phyloP scores from a whole-genome alignment of 176 grass and related monocot species.

The Aegilops bicornis region DNA sequence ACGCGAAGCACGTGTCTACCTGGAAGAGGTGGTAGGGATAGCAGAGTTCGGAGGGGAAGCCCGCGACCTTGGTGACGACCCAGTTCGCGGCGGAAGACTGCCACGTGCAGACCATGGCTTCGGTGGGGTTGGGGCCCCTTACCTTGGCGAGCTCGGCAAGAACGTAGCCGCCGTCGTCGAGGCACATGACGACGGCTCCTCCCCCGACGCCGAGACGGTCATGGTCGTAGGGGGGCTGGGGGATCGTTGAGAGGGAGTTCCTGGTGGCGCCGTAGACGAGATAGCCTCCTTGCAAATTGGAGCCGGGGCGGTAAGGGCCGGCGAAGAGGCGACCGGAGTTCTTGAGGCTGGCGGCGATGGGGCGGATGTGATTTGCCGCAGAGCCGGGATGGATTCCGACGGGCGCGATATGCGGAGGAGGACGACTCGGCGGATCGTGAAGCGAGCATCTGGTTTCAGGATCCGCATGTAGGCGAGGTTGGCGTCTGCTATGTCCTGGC shows the following conservation, averaged over 20 bases:
- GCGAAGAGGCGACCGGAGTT: too few species aligned
- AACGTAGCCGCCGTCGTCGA: not conserved
- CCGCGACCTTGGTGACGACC: not conserved
- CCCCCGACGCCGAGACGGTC: not conserved
- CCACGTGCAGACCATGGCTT: not conserved
- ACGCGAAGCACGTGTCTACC: not conserved
- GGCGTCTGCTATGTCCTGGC: not conserved
- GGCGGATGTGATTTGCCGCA: too few species aligned
- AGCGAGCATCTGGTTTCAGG: too few species aligned
- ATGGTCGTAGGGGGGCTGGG: not conserved
- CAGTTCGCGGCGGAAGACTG: not conserved
- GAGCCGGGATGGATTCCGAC: too few species aligned
- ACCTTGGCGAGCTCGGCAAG: not conserved
- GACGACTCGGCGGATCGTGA: too few species aligned
- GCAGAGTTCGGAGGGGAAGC: not conserved
- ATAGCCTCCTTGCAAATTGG: too few species aligned
- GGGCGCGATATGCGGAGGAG: too few species aligned
- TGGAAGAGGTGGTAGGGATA: not conserved
- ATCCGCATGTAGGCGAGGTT: too few species aligned
- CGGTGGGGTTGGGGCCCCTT: rapidly evolving
- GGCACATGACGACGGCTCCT: not conserved
- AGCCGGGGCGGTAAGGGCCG: too few species aligned
- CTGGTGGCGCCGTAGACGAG: too few species aligned
- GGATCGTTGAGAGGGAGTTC: too few species aligned
- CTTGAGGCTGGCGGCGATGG: too few species aligned